Percentiles rank a stretch among this genome's conserved stretches.
Conservation (phyloP, 129 eudicot species). For the Erigeron canadensis region DNA sequence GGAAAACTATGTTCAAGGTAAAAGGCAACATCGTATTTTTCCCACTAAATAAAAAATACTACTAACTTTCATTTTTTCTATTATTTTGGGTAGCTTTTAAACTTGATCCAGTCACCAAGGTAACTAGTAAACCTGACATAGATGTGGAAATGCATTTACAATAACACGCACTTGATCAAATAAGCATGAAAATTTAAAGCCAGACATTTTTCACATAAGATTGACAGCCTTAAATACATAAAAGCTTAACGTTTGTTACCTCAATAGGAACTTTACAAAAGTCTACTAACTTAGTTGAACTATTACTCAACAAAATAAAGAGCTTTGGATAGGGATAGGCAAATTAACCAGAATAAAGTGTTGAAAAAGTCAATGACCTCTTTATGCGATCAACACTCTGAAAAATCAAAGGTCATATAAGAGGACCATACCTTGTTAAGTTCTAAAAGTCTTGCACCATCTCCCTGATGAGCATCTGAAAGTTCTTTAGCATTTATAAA, state of each 20-base stretch:
- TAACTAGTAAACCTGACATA: not conserved
- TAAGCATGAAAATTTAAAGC: not conserved
- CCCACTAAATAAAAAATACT: not conserved
- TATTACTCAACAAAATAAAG: too few relatives aligned
- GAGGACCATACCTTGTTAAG: conserved; percentile 63
- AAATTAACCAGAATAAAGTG: not conserved
- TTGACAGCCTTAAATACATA: not conserved
- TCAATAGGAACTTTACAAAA: not conserved
- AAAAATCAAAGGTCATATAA: conserved; percentile 3
- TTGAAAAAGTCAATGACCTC: not conserved
- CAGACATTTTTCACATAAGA: too few relatives aligned
- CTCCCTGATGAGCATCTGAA: conserved; percentile 79
- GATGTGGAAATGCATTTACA: not conserved
- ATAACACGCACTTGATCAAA: not conserved
- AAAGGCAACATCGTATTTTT: not conserved
- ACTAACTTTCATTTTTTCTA: not conserved
- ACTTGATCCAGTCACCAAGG: not conserved
- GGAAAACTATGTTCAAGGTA: not conserved
- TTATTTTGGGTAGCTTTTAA: not conserved
- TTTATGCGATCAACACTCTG: not conserved
- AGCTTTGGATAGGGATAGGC: too few relatives aligned
- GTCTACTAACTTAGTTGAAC: too few relatives aligned
- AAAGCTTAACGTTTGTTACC: not conserved
- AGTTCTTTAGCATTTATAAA: conserved; percentile 59
- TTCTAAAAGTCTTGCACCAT: conserved; percentile 88